phyloP scores from a whole-genome alignment of 768 basidiomycete species.

The Clitopilus passeckerianus region DNA sequence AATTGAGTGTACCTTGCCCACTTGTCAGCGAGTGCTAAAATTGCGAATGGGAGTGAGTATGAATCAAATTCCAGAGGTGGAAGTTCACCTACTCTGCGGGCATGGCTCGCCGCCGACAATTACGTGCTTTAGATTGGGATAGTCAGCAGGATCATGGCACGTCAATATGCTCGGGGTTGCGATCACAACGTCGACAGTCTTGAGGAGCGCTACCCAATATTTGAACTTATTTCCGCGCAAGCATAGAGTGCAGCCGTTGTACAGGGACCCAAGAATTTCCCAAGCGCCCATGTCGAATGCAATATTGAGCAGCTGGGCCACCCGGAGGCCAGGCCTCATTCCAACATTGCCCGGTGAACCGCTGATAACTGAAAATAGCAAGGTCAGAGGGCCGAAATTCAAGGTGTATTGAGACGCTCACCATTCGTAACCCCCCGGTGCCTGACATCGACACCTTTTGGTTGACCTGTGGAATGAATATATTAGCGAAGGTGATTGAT shows the following conservation, averaged over 20 bases:
- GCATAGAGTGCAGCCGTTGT: slow-evolving; percentile 48
- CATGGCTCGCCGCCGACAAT: slow-evolving; percentile 51
- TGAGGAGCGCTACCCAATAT: slow-evolving; percentile 45
- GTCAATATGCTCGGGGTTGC: slow-evolving; percentile 48
- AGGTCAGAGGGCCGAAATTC: neutral
- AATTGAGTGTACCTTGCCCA: slow-evolving; percentile 40
- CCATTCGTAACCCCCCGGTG: slow-evolving; percentile 56
- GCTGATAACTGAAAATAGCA: slow-evolving; percentile 14
- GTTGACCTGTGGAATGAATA: slow-evolving; percentile 46
- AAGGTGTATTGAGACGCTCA: slow-evolving; percentile 10
- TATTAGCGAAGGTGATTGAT: neutral
- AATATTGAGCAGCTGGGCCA: slow-evolving; percentile 58
- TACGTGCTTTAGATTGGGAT: slow-evolving; percentile 44
- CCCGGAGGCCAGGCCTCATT: slow-evolving; percentile 49
- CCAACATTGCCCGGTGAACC: slow-evolving; percentile 50
- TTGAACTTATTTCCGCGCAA: slow-evolving; percentile 45
- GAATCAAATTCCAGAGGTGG: neutral
- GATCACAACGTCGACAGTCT: slow-evolving; percentile 47
- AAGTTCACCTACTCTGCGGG: slow-evolving; percentile 23
- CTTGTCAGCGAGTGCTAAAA: slow-evolving; percentile 28
- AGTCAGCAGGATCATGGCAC: slow-evolving; percentile 42
- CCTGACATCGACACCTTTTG: slow-evolving; percentile 58
- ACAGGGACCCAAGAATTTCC: slow-evolving; percentile 49
- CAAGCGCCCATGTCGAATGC: slow-evolving; percentile 70
- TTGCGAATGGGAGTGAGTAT: neutral